These are phyloP conservation scores for Fusarium phyllophilum DNA, from an alignment of 2,329 filamentous ascomycete species.

Conservation along the genomic window DNA sequence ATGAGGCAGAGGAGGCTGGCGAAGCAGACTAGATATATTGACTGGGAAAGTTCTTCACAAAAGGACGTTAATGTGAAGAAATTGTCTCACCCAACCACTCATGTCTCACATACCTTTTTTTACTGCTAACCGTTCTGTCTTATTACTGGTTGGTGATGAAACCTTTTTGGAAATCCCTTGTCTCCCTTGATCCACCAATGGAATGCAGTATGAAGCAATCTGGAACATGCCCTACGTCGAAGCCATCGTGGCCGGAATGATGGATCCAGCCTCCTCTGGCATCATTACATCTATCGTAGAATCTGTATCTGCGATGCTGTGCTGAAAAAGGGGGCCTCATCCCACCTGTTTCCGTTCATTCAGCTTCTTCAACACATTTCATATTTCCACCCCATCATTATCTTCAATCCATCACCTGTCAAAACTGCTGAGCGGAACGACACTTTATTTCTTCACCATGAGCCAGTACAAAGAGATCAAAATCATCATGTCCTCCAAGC, in stretches of 20 bases:
- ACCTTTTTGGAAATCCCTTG: neutral
- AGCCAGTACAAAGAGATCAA: constrained; percentile 25
- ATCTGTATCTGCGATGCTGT: neutral
- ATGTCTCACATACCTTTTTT: neutral
- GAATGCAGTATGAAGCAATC: constrained; percentile 26
- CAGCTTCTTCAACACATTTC: neutral
- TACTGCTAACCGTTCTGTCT: neutral
- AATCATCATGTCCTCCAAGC: constrained; percentile 23
- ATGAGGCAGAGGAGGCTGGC: constrained; percentile 34
- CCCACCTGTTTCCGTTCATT: neutral
- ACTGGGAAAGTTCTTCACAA: neutral
- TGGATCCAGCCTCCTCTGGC: constrained; percentile 21
- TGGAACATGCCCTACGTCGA: constrained; percentile 14
- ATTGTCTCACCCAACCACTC: neutral
- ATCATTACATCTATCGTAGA: neutral
- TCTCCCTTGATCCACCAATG: constrained; percentile 31
- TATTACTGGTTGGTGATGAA: neutral
- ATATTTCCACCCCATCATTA: neutral
- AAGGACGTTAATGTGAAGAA: constrained; percentile 3
- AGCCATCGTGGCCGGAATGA: constrained; percentile 28
- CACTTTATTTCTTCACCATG: constrained; percentile 13
- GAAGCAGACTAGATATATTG: constrained; percentile 16
- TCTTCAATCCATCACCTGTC: neutral
- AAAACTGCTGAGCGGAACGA: constrained; percentile 16
- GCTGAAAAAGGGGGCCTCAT: constrained; percentile 29